phyloP scores from a whole-genome alignment of 2,329 filamentous ascomycete species.

The Penicillium sp. region DNA sequence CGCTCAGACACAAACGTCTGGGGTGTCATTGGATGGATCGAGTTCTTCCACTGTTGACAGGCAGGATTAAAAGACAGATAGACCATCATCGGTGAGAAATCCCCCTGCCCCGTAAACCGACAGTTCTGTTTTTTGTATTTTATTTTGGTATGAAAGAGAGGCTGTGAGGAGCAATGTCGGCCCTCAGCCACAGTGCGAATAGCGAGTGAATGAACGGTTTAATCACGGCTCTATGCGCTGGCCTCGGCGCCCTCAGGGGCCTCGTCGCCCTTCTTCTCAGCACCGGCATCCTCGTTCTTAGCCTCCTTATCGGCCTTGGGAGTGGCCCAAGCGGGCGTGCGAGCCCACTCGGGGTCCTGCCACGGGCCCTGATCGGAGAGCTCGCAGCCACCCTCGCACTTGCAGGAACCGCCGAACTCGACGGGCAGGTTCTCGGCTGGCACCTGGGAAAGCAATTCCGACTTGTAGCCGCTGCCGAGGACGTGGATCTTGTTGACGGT shows the following conservation, averaged over 20 bases:
- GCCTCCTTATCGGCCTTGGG: conserved; percentile 21
- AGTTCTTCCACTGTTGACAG: neutral
- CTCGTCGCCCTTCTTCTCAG: conserved; percentile 13
- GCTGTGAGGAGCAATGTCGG: neutral
- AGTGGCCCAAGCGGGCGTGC: conserved; percentile 41
- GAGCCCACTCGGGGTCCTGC: conserved; percentile 49
- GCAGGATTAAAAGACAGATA: conserved; percentile 1
- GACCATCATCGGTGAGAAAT: neutral
- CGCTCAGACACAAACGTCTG: conserved; percentile 4
- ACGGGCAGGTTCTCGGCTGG: conserved; percentile 85
- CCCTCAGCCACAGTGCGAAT: conserved; percentile 3
- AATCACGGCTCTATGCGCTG: conserved; percentile 27
- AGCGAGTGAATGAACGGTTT: conserved; percentile 11
- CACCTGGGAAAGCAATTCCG: conserved; percentile 77
- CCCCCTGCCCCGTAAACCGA: neutral
- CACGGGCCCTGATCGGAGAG: conserved; percentile 89
- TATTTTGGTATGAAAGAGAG: conserved; percentile 2
- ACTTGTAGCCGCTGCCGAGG: conserved; percentile 73
- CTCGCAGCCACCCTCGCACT: conserved; percentile 75
- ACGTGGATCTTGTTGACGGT: conserved; percentile 96
- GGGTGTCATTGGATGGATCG: neutral
- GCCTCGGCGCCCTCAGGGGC: conserved; percentile 23
- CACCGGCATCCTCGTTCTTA: conserved; percentile 13
- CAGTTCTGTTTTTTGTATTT: conserved; percentile 1
- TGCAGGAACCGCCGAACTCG: conserved; percentile 76